Evolutionary conservation across 495 filamentous ascomycete species (phyloP).

Genomic region (Podospora tetraspora): DNA sequence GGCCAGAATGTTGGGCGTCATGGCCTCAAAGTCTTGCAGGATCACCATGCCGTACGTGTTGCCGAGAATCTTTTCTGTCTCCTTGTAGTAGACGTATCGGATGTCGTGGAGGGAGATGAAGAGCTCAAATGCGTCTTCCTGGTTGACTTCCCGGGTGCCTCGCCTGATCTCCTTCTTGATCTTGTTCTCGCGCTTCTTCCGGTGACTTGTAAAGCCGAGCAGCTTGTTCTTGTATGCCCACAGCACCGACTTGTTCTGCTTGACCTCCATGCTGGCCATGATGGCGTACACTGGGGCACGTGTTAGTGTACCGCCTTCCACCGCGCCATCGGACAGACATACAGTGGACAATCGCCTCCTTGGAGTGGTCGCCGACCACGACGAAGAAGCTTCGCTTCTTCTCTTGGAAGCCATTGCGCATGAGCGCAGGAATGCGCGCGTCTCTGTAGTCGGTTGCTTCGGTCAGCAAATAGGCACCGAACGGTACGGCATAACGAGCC

Average conservation of each 20-base stretch:
- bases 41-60: conserved; percentile 95
- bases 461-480: neutral
- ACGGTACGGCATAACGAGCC: neutral
- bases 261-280: conserved; percentile 80
- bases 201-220: conserved; percentile 83
- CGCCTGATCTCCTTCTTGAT: conserved; percentile 98
- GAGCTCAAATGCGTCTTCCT: conserved; percentile 94
- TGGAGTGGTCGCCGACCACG: conserved; percentile 89
- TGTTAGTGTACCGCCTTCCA: neutral
- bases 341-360: conserved; percentile 90
- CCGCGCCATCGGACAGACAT: conserved; percentile 3
- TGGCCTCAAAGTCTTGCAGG: conserved; percentile 94
- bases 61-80: conserved; percentile 98
- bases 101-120: conserved; percentile 96
- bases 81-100: conserved; percentile 99
- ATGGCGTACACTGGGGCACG: conserved; percentile 67
- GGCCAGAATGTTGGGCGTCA: conserved; percentile 93
- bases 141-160: conserved; percentile 89
- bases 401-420: conserved; percentile 91
- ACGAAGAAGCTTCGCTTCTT: conserved; percentile 98
- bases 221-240: conserved; percentile 99
- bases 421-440: conserved; percentile 90
- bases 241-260: conserved; percentile 92
- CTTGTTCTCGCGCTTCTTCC: conserved; percentile 95
- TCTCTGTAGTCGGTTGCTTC: conserved; percentile 51